Base-by-base conservation (phyloP, 805 yeast genomes). In the Blastobotrys peoriensis region DNA sequence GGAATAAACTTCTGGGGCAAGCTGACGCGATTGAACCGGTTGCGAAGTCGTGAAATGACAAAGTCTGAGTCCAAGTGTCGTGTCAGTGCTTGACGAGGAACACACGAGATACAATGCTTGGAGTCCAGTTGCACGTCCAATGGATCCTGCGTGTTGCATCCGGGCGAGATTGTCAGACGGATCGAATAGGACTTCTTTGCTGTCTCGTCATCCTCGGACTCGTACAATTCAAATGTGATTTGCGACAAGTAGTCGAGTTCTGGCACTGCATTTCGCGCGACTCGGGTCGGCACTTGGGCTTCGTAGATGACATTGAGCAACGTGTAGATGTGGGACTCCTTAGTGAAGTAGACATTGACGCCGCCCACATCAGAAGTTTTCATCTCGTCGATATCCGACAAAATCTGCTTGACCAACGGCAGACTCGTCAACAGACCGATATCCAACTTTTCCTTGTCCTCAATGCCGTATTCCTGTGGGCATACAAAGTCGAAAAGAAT, bases 401-500 rank as follows among this genome's bases (percentile, higher is more conserved):
- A 63, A 33, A 93, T 83, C 64, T 87, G 95, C 62, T 81, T 85
- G 1, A 96, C 94, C 55, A 93, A 73, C 1, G 99, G 99, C 57
- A 93, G 73, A 2, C 96, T 86, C 0, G 99, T 93, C 55, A 93
- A 70, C 46, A 93, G 69, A 3, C 99, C 99, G 67, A 93, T 93
- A 61, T 93, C 99, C 48, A 93, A 74, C 61, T 93, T 93, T 64
- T 93, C 98, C 57, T 83, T 82, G 59, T 88, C 95, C 52, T 89
- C 87, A 55, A 93, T 93, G 51, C 99, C 99, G 61, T 93, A 93
- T 61, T 93, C 99, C 64, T 93, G 98, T 6, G 99, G 99, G 65
- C 98, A 93, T 40, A 93, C 88, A 60, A 91, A 93, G 65, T 93
- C 99, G 68, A 93, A 93, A 50, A 93, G 67, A 4, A 93, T 96